phyloP scores from a whole-genome alignment of 768 basidiomycete species.

The Pisolithus microcarpus region DNA sequence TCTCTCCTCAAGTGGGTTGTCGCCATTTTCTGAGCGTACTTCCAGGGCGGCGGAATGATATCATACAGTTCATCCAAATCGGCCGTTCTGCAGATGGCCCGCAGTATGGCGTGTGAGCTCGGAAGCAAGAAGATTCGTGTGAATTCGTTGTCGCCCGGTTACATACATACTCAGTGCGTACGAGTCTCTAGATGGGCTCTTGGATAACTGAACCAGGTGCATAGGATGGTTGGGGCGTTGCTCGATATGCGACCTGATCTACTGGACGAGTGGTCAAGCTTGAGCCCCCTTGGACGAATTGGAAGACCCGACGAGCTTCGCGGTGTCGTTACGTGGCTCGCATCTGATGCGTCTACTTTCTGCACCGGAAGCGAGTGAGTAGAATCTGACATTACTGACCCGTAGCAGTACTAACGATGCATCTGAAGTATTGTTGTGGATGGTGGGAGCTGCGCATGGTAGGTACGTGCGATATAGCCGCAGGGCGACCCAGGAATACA shows the following conservation, averaged over 20 bases:
- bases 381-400: background rate
- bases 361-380: conserved; percentile 81
- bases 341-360: conserved; percentile 69
- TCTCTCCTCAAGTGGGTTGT: accelerated
- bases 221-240: conserved; percentile 68
- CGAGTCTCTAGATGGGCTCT: conserved; percentile 3
- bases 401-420: background rate
- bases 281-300: conserved; percentile 66
- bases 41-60: conserved; percentile 65
- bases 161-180: conserved; percentile 61
- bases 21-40: background rate
- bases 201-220: background rate
- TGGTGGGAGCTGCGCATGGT: conserved; percentile 28
- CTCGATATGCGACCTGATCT: conserved; percentile 59
- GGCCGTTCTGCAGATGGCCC: conserved; percentile 71
- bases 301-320: conserved; percentile 68
- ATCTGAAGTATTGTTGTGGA: conserved; percentile 21
- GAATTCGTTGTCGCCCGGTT: conserved; percentile 70
- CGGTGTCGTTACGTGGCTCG: conserved; percentile 65
- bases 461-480: background rate
- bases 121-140: conserved; percentile 61
- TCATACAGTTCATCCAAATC: conserved; percentile 77
- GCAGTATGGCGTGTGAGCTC: conserved; percentile 78
- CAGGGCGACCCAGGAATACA: no score
- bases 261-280: conserved; percentile 55